phyloP scores from a whole-genome alignment of 169 alveolate species.

The Eimeria praecox region DNA sequence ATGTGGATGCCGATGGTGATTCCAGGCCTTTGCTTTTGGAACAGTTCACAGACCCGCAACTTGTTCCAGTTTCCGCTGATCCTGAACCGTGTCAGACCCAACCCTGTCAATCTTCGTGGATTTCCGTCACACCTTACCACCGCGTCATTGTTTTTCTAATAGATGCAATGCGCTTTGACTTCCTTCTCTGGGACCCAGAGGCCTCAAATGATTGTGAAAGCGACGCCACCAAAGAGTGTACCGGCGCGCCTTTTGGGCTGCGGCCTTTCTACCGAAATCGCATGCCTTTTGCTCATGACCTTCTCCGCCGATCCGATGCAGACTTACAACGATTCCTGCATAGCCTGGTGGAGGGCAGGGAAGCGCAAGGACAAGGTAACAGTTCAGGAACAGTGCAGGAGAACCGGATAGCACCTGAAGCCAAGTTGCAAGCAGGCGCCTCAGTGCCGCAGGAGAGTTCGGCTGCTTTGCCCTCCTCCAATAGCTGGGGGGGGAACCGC shows the following conservation, averaged over 20 bases:
- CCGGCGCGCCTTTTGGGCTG: slow-evolving; percentile 20
- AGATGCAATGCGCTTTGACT: slow-evolving; percentile 90
- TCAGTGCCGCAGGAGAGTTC: not conserved
- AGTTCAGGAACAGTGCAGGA: not conserved
- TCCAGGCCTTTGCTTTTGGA: not conserved
- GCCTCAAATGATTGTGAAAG: slow-evolving; percentile 3
- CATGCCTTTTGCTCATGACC: slow-evolving; percentile 60
- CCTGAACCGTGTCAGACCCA: not conserved
- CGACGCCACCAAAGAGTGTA: slow-evolving; percentile 25
- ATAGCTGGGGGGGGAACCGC: slow-evolving; percentile 54
- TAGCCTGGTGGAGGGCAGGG: not conserved
- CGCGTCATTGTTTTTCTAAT: slow-evolving; percentile 84
- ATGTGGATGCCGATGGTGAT: not conserved
- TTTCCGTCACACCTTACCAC: slow-evolving; percentile 72
- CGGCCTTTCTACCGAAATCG: slow-evolving; percentile 71
- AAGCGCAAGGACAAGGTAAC: not conserved
- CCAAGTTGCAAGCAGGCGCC: not conserved
- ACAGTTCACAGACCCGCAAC: not conserved
- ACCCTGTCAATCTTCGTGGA: slow-evolving; percentile 56
- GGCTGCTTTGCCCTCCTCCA: not conserved
- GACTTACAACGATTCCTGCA: slow-evolving; percentile 23
- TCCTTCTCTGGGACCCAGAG: slow-evolving; percentile 85
- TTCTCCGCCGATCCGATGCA: slow-evolving; percentile 76
- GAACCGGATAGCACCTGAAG: not conserved
- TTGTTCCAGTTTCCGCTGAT: not conserved